Evolutionary conservation across 2,329 filamentous ascomycete species (phyloP).

Genomic region (Claviceps quebecensis): DNA sequence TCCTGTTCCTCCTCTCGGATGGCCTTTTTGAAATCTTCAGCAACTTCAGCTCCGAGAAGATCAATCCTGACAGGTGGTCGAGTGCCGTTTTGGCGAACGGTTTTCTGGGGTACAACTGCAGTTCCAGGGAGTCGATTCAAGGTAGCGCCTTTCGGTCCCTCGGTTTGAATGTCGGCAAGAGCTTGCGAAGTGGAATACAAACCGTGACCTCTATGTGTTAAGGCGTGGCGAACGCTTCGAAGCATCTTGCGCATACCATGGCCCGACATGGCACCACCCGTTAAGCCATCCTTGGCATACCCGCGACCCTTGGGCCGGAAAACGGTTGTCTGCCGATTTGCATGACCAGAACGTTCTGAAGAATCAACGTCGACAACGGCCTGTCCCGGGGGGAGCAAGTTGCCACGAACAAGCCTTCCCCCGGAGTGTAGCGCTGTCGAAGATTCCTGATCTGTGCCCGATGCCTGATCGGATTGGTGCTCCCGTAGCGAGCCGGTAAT

Average conservation of each 20-base stretch:
- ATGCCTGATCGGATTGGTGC: conserved; percentile 37
- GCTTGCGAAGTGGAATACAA: conserved; percentile 30
- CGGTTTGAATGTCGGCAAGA: conserved; percentile 32
- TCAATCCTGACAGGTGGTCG: conserved; percentile 58
- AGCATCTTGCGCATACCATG: conserved; percentile 77
- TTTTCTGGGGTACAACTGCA: conserved; percentile 43
- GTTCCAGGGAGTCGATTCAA: conserved; percentile 46
- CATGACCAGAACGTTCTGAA: conserved; percentile 30
- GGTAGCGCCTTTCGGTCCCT: conserved; percentile 37
- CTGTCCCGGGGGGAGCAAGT: conserved; percentile 67
- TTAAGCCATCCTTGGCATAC: conserved; percentile 33
- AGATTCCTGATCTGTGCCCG: conserved; percentile 41
- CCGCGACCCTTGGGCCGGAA: conserved; percentile 26
- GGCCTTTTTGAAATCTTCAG: conserved; percentile 65
- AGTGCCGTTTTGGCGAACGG: conserved; percentile 26
- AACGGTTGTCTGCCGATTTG: conserved; percentile 39
- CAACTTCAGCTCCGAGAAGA: conserved; percentile 62
- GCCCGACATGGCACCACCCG: conserved; percentile 47
- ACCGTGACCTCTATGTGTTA: conserved; percentile 47
- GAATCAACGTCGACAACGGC: conserved; percentile 60
- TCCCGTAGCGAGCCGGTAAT: conserved; percentile 75
- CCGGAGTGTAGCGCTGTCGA: conserved; percentile 53
- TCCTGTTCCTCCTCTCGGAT: conserved; percentile 50
- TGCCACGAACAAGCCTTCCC: conserved; percentile 77
- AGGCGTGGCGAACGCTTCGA: conserved; percentile 68